phyloP scores from a whole-genome alignment of 1,284 basidiomycete genomes.

The Puccinia horiana region DNA sequence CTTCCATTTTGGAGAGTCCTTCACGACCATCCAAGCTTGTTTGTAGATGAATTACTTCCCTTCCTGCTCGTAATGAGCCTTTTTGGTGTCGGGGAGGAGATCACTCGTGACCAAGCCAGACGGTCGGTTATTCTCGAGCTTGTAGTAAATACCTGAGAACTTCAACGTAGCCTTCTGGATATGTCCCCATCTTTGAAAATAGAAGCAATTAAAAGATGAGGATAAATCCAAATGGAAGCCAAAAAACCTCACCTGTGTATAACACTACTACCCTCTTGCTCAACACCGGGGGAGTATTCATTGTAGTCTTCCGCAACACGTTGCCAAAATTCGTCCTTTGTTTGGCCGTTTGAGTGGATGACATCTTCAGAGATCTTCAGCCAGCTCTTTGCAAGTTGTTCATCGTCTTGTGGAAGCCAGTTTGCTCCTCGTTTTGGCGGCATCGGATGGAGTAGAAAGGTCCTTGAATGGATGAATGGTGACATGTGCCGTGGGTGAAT shows the following conservation, averaged over 20 bases:
- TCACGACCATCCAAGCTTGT: neutral
- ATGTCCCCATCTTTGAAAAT: neutral
- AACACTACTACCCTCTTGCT: neutral
- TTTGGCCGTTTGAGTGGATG: constrained; percentile 13
- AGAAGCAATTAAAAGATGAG: neutral
- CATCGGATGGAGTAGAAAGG: too few relatives aligned
- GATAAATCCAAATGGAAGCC: neutral
- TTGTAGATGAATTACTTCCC: neutral
- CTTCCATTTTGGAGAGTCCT: neutral
- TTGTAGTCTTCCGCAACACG: neutral
- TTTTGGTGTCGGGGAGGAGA: neutral
- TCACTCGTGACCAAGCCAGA: neutral
- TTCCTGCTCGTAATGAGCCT: neutral
- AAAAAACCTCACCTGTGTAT: neutral
- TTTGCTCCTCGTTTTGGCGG: neutral
- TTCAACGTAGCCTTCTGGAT: neutral
- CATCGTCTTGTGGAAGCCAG: too few relatives aligned
- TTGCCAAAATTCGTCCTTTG: constrained; percentile 9
- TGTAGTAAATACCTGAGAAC: neutral
- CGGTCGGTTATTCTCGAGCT: too few relatives aligned
- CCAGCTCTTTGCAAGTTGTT: constrained; percentile 24
- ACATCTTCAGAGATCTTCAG: constrained; percentile 5
- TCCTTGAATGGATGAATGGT: too few relatives aligned
- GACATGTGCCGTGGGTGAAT: too few relatives aligned
- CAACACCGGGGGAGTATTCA: neutral